phyloP scores from a whole-genome alignment of 768 basidiomycete genomes.

The Saitozyma podzolica region DNA sequence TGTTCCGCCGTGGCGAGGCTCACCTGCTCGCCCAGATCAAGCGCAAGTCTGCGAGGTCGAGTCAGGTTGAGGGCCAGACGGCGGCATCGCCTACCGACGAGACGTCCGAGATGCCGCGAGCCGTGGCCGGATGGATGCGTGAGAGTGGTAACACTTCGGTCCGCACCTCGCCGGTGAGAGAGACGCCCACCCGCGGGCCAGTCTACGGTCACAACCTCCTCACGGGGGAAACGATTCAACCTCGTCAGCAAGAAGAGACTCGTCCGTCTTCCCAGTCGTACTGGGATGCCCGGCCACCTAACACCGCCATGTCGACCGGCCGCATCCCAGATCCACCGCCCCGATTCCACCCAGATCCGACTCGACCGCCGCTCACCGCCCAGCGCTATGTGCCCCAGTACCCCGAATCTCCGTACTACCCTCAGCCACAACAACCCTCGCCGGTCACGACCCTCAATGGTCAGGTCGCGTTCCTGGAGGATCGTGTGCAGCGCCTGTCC shows the following conservation, averaged over 20 bases:
- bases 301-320: not conserved
- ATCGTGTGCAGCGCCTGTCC: constrained; percentile 20
- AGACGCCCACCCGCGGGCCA: constrained; percentile 2
- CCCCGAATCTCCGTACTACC: constrained; percentile 18
- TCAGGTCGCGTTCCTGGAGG: constrained; percentile 32
- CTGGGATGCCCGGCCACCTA: not conserved
- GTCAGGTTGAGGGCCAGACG: constrained; percentile 12
- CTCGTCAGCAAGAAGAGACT: constrained; percentile 7
- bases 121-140: constrained; percentile 43
- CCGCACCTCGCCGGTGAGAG: not conserved
- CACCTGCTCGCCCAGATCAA: constrained; percentile 48
- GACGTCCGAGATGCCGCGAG: constrained; percentile 2
- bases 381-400: not conserved
- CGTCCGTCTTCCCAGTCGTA: constrained; percentile 2
- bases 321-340: too few relatives aligned
- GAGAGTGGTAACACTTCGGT: constrained; percentile 2
- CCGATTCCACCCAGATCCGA: constrained; percentile 22
- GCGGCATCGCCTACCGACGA: constrained; percentile 33
- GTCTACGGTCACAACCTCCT: constrained; percentile 17
- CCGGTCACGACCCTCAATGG: constrained; percentile 13
- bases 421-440: constrained; percentile 12
- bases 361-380: constrained; percentile 16
- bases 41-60: constrained; percentile 40
- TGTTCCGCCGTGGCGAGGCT: constrained; percentile 51
- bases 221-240: constrained; percentile 18